These are phyloP conservation scores for Suillus subalutaceus DNA, from an alignment of 768 basidiomycete genomes.

Conservation along the genomic window DNA sequence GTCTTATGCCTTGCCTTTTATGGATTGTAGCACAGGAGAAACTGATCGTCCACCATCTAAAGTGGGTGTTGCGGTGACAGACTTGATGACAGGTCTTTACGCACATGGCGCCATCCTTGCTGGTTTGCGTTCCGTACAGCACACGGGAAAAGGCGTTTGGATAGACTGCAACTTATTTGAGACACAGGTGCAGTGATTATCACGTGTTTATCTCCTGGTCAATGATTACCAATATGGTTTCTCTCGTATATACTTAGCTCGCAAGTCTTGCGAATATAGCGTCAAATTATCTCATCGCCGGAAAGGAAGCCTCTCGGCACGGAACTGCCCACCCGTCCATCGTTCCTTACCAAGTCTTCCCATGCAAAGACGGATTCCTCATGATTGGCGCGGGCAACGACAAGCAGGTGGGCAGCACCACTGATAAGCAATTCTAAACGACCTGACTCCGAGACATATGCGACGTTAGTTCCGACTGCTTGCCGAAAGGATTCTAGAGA, in stretches of 20 bases:
- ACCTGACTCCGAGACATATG: slow-evolving; percentile 15
- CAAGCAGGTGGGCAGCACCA: slow-evolving; percentile 57
- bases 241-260: slow-evolving; percentile 50
- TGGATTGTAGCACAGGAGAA: slow-evolving; percentile 77
- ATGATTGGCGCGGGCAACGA: slow-evolving; percentile 96
- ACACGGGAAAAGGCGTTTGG: slow-evolving; percentile 87
- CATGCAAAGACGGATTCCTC: slow-evolving; percentile 83
- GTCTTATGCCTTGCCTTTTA: slow-evolving; percentile 16
- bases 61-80: slow-evolving; percentile 94
- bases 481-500: slow-evolving; percentile 60
- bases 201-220: not conserved
- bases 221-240: not conserved
- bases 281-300: slow-evolving; percentile 89
- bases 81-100: slow-evolving; percentile 86
- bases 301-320: slow-evolving; percentile 78
- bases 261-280: slow-evolving; percentile 92
- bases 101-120: slow-evolving; percentile 94
- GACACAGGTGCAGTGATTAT: slow-evolving; percentile 62
- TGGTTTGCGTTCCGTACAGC: slow-evolving; percentile 76
- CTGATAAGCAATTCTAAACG: slow-evolving; percentile 2
- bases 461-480: slow-evolving; percentile 67
- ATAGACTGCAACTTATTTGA: slow-evolving; percentile 95
- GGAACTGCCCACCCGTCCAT: slow-evolving; percentile 96
- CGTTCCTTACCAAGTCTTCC: slow-evolving; percentile 91
- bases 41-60: slow-evolving; percentile 84